These are phyloP conservation scores for Microcos paniculata DNA, from an alignment of 345 rosid species.

Conservation along the genomic window DNA sequence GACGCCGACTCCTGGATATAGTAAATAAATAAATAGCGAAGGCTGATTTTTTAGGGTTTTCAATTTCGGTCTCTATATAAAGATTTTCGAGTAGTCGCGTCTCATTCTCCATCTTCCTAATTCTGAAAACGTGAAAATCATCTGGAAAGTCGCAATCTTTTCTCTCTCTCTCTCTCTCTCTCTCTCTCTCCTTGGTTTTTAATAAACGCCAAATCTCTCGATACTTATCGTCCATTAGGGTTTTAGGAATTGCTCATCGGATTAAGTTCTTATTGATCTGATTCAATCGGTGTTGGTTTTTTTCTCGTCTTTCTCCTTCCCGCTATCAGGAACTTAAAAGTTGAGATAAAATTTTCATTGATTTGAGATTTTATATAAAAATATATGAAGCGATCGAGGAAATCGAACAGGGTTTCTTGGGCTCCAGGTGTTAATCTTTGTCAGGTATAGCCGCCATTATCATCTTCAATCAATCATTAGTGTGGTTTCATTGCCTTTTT, in stretches of 20 bases:
- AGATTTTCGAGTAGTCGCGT: not conserved
- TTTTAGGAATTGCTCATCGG: not conserved
- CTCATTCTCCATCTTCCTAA: not conserved
- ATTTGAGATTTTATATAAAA: not conserved
- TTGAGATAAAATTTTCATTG: slow-evolving; percentile 1
- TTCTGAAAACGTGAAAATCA: not conserved
- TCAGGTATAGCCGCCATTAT: slow-evolving; percentile 43
- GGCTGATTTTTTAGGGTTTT: not conserved
- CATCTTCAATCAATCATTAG: not conserved
- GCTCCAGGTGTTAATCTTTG: slow-evolving; percentile 48
- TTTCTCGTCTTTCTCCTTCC: not conserved
- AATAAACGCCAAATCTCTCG: not conserved
- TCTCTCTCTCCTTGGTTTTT: not conserved
- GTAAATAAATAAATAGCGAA: not conserved
- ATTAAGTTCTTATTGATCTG: slow-evolving; percentile 1
- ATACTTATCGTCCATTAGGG: not conserved
- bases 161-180: not conserved
- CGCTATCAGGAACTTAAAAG: not conserved
- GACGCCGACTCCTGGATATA: not conserved
- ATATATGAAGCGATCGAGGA: slow-evolving; percentile 51
- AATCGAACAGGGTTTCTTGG: slow-evolving; percentile 60
- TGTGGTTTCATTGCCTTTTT: not conserved
- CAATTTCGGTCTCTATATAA: not conserved
- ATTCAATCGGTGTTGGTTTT: not conserved
- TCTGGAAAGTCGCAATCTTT: not conserved